Evolutionary conservation across 192 early-diverging fungal species (phyloP).

Genomic region (Linderina pennispora): DNA sequence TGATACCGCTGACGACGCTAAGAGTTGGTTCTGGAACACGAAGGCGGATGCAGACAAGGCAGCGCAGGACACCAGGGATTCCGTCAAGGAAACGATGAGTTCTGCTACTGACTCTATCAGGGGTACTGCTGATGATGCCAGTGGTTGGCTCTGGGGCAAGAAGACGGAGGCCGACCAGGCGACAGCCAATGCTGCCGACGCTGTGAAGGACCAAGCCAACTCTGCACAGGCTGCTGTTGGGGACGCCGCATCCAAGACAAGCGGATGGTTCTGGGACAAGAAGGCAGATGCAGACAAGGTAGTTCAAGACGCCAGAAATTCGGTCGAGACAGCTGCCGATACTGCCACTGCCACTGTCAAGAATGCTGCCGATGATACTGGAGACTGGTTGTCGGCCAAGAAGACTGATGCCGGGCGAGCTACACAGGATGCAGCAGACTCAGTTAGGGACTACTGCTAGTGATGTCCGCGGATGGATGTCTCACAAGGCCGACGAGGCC

Average conservation of each 20-base stretch:
- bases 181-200: neutral
- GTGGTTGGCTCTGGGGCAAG: constrained; percentile 3
- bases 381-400: constrained; percentile 29
- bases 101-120: neutral
- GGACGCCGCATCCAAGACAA: neutral
- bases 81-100: no score
- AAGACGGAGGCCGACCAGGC: constrained; percentile 4
- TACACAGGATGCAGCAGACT: neutral
- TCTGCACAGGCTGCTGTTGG: neutral
- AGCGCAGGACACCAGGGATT: neutral
- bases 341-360: constrained; percentile 10
- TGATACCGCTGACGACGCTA: neutral
- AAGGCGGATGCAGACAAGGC: constrained; percentile 13
- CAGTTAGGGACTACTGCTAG: constrained; percentile 2
- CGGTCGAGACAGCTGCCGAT: neutral
- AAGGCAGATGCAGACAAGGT: constrained; percentile 7
- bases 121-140: constrained; percentile 8
- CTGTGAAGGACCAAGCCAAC: no score
- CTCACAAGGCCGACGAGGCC: neutral
- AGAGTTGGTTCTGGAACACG: constrained; percentile 20
- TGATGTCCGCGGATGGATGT: constrained; percentile 8
- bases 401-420: constrained; percentile 11
- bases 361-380: neutral
- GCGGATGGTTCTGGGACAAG: constrained; percentile 13
- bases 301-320: neutral